Base-by-base conservation (phyloP, 306 rosid genomes). In the Carpinus viminea region DNA sequence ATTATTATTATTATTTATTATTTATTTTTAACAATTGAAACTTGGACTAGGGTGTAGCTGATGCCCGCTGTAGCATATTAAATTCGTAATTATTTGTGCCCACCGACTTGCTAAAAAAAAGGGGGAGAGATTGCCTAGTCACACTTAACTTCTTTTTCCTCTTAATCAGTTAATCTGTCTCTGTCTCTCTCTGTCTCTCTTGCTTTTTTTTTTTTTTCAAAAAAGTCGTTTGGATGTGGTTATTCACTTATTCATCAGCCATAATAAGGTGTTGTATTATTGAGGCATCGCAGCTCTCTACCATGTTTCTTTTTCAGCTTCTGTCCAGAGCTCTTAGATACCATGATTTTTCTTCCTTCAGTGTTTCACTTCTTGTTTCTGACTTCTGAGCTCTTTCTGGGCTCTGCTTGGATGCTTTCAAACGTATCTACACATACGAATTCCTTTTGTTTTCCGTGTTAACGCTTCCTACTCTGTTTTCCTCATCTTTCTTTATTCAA, bases 291-390 rank as follows among this genome's bases (percentile, higher is more conserved):
- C 12, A 69, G 36, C 21, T 38, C 21, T 18, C 43, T 8, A 8
- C 31, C 59, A 17, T 46, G 10, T 57, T 61, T 60, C 81, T 57
- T 65, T 60, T 36, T 41, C 56, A 55, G 15, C 72, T 75, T 77
- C 53, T 52, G 13, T 55, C 7, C 38, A 50, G 34, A 57, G 46
- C 79, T 78, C 68, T 70, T n/a, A 7, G 73, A 48, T 18, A 0
- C 75, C 70, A 51, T 66, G 41, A 53, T 47, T 70, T 61, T 3
- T 65, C 20, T 16, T 79, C 80, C 41, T 24, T n/a, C 4, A 65
- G 36, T 75, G 55, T 50, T 60, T 71, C 74, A 66, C 60, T 55
- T 52, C n/a, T 26, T 12, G 74, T 69, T 74, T 65, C 70, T 65
- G 9, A 17, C 70, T 17, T 8, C 48, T 38, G 48, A 38, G 70